phyloP scores from a whole-genome alignment of 2,329 filamentous ascomycete genomes.

The Teratosphaeria epicoccoides region DNA sequence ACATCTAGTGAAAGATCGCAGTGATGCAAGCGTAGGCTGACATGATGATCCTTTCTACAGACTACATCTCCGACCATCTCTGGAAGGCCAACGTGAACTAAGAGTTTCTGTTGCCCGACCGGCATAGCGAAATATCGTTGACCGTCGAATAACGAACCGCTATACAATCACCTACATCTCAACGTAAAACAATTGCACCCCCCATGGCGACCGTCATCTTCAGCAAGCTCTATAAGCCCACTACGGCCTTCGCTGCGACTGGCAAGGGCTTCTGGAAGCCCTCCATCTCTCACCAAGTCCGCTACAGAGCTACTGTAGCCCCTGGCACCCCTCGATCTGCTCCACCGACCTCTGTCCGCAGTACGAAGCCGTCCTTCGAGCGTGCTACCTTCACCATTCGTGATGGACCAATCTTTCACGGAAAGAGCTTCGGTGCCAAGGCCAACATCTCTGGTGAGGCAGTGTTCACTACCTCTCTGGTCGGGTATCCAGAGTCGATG shows the following conservation, averaged over 20 bases:
- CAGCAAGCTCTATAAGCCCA: slow-evolving; percentile 43
- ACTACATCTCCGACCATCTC: slow-evolving; percentile 61
- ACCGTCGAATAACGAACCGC: neutral
- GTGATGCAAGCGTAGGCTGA: neutral
- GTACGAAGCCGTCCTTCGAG: slow-evolving; percentile 57
- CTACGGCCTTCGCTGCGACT: slow-evolving; percentile 33
- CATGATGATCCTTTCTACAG: slow-evolving; percentile 23
- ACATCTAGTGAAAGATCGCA: neutral
- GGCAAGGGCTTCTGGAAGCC: neutral
- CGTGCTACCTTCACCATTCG: slow-evolving; percentile 89
- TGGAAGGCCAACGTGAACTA: slow-evolving; percentile 58
- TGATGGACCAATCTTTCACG: slow-evolving; percentile 92
- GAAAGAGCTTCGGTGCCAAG: slow-evolving; percentile 92
- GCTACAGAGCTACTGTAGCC: slow-evolving; percentile 52
- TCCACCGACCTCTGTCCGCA: slow-evolving; percentile 43
- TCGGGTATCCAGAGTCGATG: slow-evolving; percentile 84
- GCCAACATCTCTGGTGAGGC: slow-evolving; percentile 95
- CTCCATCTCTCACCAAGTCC: slow-evolving; percentile 34
- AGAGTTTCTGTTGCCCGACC: slow-evolving; percentile 18
- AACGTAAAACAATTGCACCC: slow-evolving; percentile 10
- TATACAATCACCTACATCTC: slow-evolving; percentile 12
- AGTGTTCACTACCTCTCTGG: slow-evolving; percentile 95
- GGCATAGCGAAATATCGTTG: neutral
- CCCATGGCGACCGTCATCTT: slow-evolving; percentile 40
- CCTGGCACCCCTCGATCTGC: slow-evolving; percentile 61